These are phyloP conservation scores for Malus hybrid DNA, from an alignment of 331 rosid genomes.

Conservation along the genomic window DNA sequence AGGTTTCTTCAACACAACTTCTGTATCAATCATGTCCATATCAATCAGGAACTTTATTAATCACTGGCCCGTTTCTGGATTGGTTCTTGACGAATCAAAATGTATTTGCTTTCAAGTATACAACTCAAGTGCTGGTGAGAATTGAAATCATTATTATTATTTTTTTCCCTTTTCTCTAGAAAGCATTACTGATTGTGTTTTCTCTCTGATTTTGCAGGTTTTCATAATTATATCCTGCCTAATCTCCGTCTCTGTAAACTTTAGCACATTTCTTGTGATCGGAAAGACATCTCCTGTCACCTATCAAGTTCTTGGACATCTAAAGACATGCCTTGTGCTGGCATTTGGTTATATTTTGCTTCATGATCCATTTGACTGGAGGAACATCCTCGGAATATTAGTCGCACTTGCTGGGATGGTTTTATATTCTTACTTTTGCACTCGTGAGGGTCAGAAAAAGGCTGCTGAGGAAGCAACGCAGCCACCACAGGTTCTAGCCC, in stretches of 20 bases:
- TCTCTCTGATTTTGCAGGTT: neutral
- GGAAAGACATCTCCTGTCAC: slow-evolving; percentile 90
- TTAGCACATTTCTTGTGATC: slow-evolving; percentile 78
- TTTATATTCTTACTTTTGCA: slow-evolving; percentile 58
- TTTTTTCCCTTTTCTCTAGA: neutral
- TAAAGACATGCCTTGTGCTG: slow-evolving; percentile 78
- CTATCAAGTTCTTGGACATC: slow-evolving; percentile 89
- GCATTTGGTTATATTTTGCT: slow-evolving; percentile 76
- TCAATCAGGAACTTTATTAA: slow-evolving; percentile 68
- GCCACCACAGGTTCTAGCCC: slow-evolving; percentile 47
- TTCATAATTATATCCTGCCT: slow-evolving; percentile 76
- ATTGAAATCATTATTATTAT: too few relatives aligned
- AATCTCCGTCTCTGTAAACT: slow-evolving; percentile 12
- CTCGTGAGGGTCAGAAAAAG: slow-evolving; percentile 66
- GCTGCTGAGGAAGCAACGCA: slow-evolving; percentile 44
- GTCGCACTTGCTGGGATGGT: slow-evolving; percentile 72
- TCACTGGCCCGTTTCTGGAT: slow-evolving; percentile 78
- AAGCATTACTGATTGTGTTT: neutral
- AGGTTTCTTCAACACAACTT: slow-evolving; percentile 93
- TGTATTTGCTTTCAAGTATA: slow-evolving; percentile 78
- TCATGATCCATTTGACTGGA: slow-evolving; percentile 76
- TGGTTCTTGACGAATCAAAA: slow-evolving; percentile 58
- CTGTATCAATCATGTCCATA: slow-evolving; percentile 87
- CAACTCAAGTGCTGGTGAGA: slow-evolving; percentile 60
- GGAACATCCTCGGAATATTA: slow-evolving; percentile 65